These are phyloP conservation scores for Xylaria sp. DNA, from an alignment of 2,329 filamentous ascomycete genomes.

Conservation along the genomic window DNA sequence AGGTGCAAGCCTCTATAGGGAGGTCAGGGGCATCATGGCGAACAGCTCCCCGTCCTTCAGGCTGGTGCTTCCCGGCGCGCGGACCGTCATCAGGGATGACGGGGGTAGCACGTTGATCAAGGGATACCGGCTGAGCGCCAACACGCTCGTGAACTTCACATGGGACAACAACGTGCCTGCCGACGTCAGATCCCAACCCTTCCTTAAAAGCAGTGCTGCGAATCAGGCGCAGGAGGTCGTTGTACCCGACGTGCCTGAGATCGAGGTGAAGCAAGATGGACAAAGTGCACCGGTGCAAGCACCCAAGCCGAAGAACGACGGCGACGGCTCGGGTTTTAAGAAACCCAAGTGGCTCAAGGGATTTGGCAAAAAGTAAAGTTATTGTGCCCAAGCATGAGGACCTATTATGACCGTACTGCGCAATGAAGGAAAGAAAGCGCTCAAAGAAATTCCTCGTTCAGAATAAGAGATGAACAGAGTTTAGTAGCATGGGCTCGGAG, in stretches of 20 bases:
- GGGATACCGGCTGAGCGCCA: conserved; percentile 75
- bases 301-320: conserved; percentile 37
- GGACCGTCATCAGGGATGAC: conserved; percentile 60
- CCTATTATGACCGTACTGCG: not conserved
- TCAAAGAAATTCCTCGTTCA: not conserved
- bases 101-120: conserved; percentile 71
- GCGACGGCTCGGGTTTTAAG: conserved; percentile 44
- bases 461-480: conserved; percentile 7
- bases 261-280: conserved; percentile 45
- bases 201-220: conserved; percentile 61
- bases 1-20: conserved; percentile 76
- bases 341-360: conserved; percentile 79
- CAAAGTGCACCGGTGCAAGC: conserved; percentile 15
- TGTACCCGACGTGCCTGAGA: conserved; percentile 60
- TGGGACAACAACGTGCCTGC: conserved; percentile 45
- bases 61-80: conserved; percentile 71
- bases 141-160: conserved; percentile 73
- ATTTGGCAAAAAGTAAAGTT: conserved; percentile 72
- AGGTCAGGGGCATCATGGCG: conserved; percentile 77
- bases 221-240: conserved; percentile 67
- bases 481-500: conserved; percentile 30
- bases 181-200: conserved; percentile 47
- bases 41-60: conserved; percentile 73
- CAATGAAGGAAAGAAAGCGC: not conserved
- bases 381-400: not conserved